phyloP scores from a whole-genome alignment of 495 filamentous ascomycete genomes.

The Lentithecium fluviatile region DNA sequence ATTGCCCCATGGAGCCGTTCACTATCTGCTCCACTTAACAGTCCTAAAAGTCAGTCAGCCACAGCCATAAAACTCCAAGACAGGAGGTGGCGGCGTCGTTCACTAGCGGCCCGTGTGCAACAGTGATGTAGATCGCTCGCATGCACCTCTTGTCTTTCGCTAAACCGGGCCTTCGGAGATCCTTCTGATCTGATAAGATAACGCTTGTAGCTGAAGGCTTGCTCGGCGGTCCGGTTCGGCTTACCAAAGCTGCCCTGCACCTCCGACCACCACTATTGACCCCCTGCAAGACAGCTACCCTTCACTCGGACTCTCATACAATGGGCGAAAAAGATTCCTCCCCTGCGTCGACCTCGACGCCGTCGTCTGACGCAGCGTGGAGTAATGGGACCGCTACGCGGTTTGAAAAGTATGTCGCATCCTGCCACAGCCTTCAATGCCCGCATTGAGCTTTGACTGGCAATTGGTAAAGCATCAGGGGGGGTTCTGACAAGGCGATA shows the following conservation, averaged over 20 bases:
- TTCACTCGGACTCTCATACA: neutral
- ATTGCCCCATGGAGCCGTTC: too few relatives aligned
- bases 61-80: too few relatives aligned
- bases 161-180: neutral
- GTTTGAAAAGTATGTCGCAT: constrained; percentile 22
- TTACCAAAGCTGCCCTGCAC: too few relatives aligned
- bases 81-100: too few relatives aligned
- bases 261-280: too few relatives aligned
- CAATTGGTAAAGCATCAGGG: neutral
- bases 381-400: constrained; percentile 19
- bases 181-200: constrained; percentile 6
- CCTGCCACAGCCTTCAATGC: neutral
- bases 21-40: too few relatives aligned
- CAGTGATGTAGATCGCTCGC: neutral
- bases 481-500: constrained; percentile 39
- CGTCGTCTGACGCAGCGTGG: constrained; percentile 11
- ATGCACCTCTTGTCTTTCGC: neutral
- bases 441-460: too few relatives aligned
- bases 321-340: constrained; percentile 20
- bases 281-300: constrained; percentile 6
- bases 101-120: too few relatives aligned
- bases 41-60: too few relatives aligned
- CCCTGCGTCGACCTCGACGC: neutral
- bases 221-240: too few relatives aligned
- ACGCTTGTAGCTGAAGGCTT: neutral